Base-by-base conservation (phyloP, 1,139 yeast genomes). In the Saccharomyces hybrid region DNA sequence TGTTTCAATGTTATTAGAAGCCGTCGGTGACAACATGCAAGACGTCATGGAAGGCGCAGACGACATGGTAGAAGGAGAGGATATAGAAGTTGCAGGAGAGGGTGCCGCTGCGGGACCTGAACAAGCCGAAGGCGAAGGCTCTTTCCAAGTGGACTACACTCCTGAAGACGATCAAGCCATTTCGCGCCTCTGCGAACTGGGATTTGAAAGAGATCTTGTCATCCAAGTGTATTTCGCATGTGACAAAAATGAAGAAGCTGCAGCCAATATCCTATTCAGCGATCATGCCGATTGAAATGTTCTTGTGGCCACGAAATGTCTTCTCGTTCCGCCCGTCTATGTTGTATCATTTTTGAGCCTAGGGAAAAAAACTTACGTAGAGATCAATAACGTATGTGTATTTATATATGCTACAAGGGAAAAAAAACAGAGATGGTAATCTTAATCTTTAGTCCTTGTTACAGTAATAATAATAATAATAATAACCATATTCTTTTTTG, bases 191-290 rank as follows among this genome's bases (percentile, higher is more conserved):
- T 86, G 95, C 70, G 98, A 87, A 69, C 79, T 93, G 61, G 99
- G 99, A 0, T 93, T 93, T 68, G 96, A 88, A 61, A 81, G 96
- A 63, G 80, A 84, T 64, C 75, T 87, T 59, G 99, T 88, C 51
- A 82, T 91, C 58, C 97, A 91, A 75, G 96, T 95, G 38, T 95
- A 89, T 74, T 85, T 95, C 79, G 99, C 98, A 49, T 93, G 99
- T 72, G 99, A 95, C 68, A 93, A 91, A 76, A 90, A 93, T 73
- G 99, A 93, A 74, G 97, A 93, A 75, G 81, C 89, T 64, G 90
- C 99, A 48, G 99, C 98, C 46, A 95, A 93, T 73, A 82, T 89
- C 67, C 78, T 93, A 65, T 88, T 74, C 62, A 73, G 70, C 57
- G 75, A 73, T 53, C 68, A 67, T 54, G 68, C 68, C 47, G 70